Conservation (phyloP, 2,329 filamentous ascomycete species). For the Phialocephala subalpina region DNA sequence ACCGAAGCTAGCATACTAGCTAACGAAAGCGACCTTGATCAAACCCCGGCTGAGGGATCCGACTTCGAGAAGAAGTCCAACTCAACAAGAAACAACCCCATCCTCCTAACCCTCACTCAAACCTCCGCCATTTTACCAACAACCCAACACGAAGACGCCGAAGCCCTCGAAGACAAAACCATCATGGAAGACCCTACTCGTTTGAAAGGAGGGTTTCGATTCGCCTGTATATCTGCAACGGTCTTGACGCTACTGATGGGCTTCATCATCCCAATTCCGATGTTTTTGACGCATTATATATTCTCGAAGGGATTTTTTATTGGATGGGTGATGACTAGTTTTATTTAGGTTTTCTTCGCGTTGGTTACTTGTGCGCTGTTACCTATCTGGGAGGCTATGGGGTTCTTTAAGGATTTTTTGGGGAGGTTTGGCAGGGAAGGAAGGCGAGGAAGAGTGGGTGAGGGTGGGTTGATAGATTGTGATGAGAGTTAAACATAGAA, state of each 20-base stretch:
- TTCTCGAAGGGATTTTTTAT: conserved; percentile 15
- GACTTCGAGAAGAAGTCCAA: neutral
- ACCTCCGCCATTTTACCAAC: neutral
- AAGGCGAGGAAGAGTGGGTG: conserved; percentile 41
- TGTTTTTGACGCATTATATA: conserved; percentile 15
- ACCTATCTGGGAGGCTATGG: conserved; percentile 16
- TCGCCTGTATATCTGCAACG: conserved; percentile 7
- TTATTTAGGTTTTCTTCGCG: conserved; percentile 16
- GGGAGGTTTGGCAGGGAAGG: conserved; percentile 48
- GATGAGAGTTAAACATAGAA: neutral
- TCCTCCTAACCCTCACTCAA: neutral
- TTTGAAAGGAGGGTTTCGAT: neutral
- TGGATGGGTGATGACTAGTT: conserved; percentile 10
- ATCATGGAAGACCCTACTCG: conserved; percentile 13
- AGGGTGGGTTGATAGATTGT: neutral
- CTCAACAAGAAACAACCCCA: neutral
- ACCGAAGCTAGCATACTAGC: neutral
- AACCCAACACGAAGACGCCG: neutral
- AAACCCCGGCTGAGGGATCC: neutral
- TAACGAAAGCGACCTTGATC: neutral
- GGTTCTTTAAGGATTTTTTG: conserved; percentile 46
- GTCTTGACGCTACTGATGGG: conserved; percentile 9
- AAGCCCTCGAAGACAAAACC: conserved; percentile 8
- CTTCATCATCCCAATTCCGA: conserved; percentile 13
- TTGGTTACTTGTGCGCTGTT: conserved; percentile 11